Base-by-base conservation (phyloP, 108 stramenopile species). In the Bacterosira constricta region DNA sequence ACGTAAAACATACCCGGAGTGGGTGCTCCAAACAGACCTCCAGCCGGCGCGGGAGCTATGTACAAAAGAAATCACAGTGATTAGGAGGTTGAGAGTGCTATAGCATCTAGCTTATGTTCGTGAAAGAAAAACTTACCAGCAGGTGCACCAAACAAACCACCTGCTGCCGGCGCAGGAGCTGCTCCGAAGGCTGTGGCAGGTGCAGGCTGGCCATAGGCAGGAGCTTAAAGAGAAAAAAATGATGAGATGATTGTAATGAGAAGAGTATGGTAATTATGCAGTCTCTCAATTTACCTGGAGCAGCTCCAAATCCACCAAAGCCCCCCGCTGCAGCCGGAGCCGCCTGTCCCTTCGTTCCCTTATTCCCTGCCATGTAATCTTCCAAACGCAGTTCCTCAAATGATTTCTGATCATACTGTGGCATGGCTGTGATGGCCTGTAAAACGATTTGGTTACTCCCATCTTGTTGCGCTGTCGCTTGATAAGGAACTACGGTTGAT, bases 331-430 rank as follows among this genome's bases (percentile, higher is more conserved):
- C 21, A 5, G 73, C 39, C 18, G 69, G 57, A 15, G 30, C 55
- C 29, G 63, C 58, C 23, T 71, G 73, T 21, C 79, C 83, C 64
- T 60, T 49, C 15, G 62, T 53, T 45, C 91, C 92, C 57, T 86
- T 89, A 62, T 94, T 95, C 3, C 93, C 95, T 23, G 82, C 80
- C 59, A 52, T 37, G 71, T 94, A 95, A 80, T 98, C 97, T 67
- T 98, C 95, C 31, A 91, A 75, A 4, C 96, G 80, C 21, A 98
- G 75, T 76, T 98, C 96, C 82, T 98, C 96, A 71, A 93, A 92
- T 12, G 80, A 83, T 65, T 97, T 96, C 9, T 75, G 73, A 53
- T 87, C 88, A 62, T 96, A 98, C 51, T 75, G 83, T 23, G 84
- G 82, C 94, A 95, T 94, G 46, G 90, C 90, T 13, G 92, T 83